Evolutionary conservation across 2,329 filamentous ascomycete genomes (phyloP).

Genomic region (Mollisia scopiformis): DNA sequence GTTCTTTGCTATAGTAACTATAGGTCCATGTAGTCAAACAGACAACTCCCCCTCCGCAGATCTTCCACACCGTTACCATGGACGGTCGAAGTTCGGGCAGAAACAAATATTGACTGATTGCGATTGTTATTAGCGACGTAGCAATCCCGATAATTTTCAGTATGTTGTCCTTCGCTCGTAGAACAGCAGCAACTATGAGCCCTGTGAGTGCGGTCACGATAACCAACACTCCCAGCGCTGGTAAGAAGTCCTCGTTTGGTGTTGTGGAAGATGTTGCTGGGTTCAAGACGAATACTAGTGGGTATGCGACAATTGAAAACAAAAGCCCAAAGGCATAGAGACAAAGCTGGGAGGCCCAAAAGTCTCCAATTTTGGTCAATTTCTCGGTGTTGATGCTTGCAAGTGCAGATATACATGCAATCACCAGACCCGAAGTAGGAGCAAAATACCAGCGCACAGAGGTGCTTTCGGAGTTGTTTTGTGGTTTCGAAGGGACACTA

Average conservation of each 20-base stretch:
- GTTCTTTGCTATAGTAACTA: constrained; percentile 24
- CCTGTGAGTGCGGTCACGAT: constrained; percentile 3
- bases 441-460: constrained; percentile 23
- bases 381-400: constrained; percentile 28
- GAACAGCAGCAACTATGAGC: constrained; percentile 23
- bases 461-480: too few relatives aligned
- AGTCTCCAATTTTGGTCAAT: constrained; percentile 26
- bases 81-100: constrained; percentile 18
- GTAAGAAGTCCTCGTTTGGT: not conserved
- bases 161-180: constrained; percentile 26
- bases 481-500: constrained; percentile 13
- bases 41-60: constrained; percentile 25
- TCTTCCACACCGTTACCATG: constrained; percentile 22
- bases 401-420: constrained; percentile 25
- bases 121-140: constrained; percentile 22
- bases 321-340: constrained; percentile 27
- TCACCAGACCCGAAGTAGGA: constrained; percentile 23
- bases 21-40: constrained; percentile 23
- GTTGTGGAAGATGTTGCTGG: not conserved
- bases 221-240: not conserved
- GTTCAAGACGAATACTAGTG: not conserved
- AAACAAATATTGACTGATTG: constrained; percentile 23
- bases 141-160: constrained; percentile 27
- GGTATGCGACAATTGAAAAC: constrained; percentile 6
- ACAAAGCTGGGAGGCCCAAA: constrained; percentile 26